phyloP scores from a whole-genome alignment of 768 basidiomycete species.

The Lepiota brunneoincarnata region DNA sequence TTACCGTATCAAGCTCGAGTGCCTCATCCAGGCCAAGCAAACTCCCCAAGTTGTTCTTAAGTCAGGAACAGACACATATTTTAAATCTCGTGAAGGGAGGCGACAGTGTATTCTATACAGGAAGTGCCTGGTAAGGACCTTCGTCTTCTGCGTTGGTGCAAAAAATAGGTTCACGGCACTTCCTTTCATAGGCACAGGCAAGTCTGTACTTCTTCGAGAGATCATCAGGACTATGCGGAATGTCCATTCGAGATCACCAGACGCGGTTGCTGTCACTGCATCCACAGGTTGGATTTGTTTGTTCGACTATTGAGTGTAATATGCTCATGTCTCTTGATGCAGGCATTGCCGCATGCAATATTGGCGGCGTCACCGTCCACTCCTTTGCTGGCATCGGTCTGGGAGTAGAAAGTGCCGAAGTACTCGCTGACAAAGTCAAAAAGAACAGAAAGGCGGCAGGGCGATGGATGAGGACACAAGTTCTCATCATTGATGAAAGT shows the following conservation, averaged over 20 bases:
- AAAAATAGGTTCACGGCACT: neutral
- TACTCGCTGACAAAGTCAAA: constrained; percentile 61
- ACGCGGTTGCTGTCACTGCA: constrained; percentile 91
- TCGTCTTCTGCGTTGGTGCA: neutral
- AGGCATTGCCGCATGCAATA: constrained; percentile 97
- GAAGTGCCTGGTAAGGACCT: constrained; percentile 81
- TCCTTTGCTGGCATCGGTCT: constrained; percentile 95
- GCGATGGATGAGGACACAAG: constrained; percentile 83
- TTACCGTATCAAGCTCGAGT: constrained; percentile 16
- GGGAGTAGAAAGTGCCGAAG: constrained; percentile 61
- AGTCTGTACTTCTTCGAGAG: constrained; percentile 90
- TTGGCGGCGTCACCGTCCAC: constrained; percentile 93
- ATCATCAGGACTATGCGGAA: constrained; percentile 76
- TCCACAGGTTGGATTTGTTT: constrained; percentile 65
- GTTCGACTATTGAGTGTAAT: neutral
- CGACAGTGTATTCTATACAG: constrained; percentile 90
- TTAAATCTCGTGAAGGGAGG: constrained; percentile 72
- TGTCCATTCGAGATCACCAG: constrained; percentile 47
- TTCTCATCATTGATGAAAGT: constrained; percentile 85
- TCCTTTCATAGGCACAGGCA: constrained; percentile 78
- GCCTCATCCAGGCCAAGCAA: constrained; percentile 21
- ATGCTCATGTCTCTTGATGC: neutral
- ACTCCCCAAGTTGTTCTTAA: constrained; percentile 56
- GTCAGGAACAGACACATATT: constrained; percentile 84
- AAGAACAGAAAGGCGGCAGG: constrained; percentile 82